phyloP scores from a whole-genome alignment of 164 flowering plant species.

The Stephania yunnanensis region DNA sequence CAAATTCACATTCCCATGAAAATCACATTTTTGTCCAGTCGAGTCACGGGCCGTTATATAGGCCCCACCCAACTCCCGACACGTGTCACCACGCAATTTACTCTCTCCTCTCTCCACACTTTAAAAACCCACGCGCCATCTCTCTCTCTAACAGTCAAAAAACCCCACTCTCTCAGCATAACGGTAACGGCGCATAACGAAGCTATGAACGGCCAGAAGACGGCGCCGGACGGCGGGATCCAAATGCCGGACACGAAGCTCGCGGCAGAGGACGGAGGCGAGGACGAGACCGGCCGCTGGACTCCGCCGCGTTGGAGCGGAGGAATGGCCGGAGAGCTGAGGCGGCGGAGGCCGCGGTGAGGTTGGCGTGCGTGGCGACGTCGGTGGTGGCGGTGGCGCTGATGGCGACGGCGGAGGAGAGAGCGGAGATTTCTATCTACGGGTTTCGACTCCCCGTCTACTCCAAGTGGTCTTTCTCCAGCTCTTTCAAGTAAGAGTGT shows the following conservation, averaged over 20 bases:
- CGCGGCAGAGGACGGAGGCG: constrained; percentile 22
- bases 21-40: not conserved
- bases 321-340: constrained; percentile 31
- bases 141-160: not conserved
- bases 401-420: constrained; percentile 59
- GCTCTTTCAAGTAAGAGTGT: constrained; percentile 61
- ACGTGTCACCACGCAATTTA: not conserved
- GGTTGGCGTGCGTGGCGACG: constrained; percentile 42
- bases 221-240: constrained; percentile 24
- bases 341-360: constrained; percentile 26
- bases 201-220: constrained; percentile 18
- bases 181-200: not conserved
- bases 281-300: constrained; percentile 37
- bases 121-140: constrained; percentile 5
- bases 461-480: constrained; percentile 76
- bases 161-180: not conserved
- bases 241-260: constrained; percentile 35
- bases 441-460: constrained; percentile 62
- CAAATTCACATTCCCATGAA: not conserved
- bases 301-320: constrained; percentile 6
- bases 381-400: constrained; percentile 39
- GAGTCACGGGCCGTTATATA: not conserved
- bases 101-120: not conserved
- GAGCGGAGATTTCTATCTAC: constrained; percentile 37
- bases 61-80: not conserved